Base-by-base conservation (phyloP, 2,329 filamentous ascomycete genomes). In the Xylaria sp. region DNA sequence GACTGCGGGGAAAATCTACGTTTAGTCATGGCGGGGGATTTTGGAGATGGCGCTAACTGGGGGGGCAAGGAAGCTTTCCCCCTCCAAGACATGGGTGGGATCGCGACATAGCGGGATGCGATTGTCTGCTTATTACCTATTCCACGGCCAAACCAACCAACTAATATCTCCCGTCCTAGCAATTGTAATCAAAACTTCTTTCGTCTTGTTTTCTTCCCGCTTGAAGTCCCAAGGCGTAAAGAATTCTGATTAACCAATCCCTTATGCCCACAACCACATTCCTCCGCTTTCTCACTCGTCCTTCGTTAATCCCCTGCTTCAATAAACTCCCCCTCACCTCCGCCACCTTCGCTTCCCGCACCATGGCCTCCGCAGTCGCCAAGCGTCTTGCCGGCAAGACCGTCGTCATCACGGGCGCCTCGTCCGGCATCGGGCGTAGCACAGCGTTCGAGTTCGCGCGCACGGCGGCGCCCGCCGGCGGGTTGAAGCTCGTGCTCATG, bases 341-440 rank as follows among this genome's bases (percentile, higher is more conserved):
- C 34, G 39, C 18, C 47, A 6, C 0, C 9, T 2, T 39, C 53
- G 19, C 53, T 16, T 48, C 56, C n/a, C 63, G 57, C 58, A 75
- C 71, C 63, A 82, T 82, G 79, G 63, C 69, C 42, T 76, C 81
- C 52, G 83, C 90, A 46, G 85, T 88, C 71, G 86, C 89, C 64
- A 89, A 91, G 75, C 92, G 93, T 78, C 90, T 99, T 62, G 83
- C 89, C 70, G 92, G 92, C 83, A 97, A 97, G 79, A 97, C 92
- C 3, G 80, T 97, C 60, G 76, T 97, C 59, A 84, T 99, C 64
- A 97, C 94, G 4, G 94, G 94, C 59, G 94, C 94, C 37, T 94
- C 89, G 3, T 95, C 91, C 18, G 94, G 94, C 63, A 97, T 99
- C 75, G 94, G 94, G 23, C 84, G 83, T 58, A 85, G 83, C 68